Evolutionary conservation across 495 filamentous ascomycete genomes (phyloP).

Genomic region (Talaromyces wortmannii): DNA sequence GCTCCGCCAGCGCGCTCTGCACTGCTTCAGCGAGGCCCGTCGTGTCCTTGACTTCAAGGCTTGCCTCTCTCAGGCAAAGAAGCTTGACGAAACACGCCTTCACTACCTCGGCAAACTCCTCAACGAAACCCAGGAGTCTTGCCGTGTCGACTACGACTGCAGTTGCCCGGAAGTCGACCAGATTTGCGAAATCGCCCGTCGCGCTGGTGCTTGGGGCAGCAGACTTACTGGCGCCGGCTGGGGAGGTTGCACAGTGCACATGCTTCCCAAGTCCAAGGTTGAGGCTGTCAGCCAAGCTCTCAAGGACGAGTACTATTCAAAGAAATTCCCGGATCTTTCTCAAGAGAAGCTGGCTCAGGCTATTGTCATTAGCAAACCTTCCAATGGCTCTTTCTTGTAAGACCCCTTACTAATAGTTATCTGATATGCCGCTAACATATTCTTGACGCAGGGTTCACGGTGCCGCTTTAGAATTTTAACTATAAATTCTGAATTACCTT

Average conservation of each 20-base stretch:
- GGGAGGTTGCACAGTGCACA: constrained; percentile 93
- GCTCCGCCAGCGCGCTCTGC: constrained; percentile 76
- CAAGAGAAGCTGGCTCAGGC: constrained; percentile 69
- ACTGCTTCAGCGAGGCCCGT: constrained; percentile 85
- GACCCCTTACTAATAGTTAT: constrained; percentile 1
- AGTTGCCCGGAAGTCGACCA: constrained; percentile 84
- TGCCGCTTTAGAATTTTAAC: constrained; percentile 1
- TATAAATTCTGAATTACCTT: background rate
- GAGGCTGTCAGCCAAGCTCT: constrained; percentile 72
- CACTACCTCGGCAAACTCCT: constrained; percentile 71
- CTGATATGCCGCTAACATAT: background rate
- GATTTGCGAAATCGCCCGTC: constrained; percentile 71
- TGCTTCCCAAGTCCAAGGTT: constrained; percentile 80
- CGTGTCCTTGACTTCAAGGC: constrained; percentile 78
- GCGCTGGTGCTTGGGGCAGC: constrained; percentile 75
- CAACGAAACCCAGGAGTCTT: constrained; percentile 84
- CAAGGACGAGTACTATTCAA: constrained; percentile 73
- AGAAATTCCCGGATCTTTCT: constrained; percentile 61
- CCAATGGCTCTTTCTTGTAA: constrained; percentile 42
- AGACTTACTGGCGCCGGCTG: constrained; percentile 91
- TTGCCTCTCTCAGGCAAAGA: constrained; percentile 50
- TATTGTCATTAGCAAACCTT: constrained; percentile 84
- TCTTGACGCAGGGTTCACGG: constrained; percentile 27
- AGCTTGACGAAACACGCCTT: constrained; percentile 55
- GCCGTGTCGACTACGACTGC: constrained; percentile 80